Evolutionary conservation across 2,329 filamentous ascomycete genomes (phyloP).

Genomic region (Alternaria burnsii): DNA sequence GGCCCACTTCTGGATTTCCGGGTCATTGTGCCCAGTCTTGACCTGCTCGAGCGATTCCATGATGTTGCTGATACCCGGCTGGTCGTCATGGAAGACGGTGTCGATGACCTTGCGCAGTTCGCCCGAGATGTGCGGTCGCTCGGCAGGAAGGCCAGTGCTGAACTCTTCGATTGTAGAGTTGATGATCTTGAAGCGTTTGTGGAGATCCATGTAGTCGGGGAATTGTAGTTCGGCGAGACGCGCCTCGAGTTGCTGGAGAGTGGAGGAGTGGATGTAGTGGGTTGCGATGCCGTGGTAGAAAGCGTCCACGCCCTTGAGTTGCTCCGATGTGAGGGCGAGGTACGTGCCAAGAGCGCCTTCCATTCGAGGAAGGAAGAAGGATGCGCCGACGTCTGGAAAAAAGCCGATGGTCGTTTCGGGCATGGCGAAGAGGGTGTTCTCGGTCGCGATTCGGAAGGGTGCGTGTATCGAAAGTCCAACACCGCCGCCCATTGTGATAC

Average conservation of each 20-base stretch:
- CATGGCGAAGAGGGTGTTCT: constrained; percentile 96
- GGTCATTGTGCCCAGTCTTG: constrained; percentile 45
- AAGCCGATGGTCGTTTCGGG: constrained; percentile 98
- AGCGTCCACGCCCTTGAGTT: constrained; percentile 80
- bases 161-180: constrained; percentile 93
- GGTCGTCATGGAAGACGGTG: constrained; percentile 61
- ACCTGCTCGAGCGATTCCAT: constrained; percentile 68
- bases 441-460: constrained; percentile 94
- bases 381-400: constrained; percentile 97
- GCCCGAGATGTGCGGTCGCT: constrained; percentile 64
- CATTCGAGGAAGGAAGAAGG: constrained; percentile 93
- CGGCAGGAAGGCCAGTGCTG: constrained; percentile 80
- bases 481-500: constrained; percentile 97
- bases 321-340: constrained; percentile 88
- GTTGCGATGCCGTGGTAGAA: constrained; percentile 94
- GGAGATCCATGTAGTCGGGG: constrained; percentile 73
- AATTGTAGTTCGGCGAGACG: constrained; percentile 91
- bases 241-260: constrained; percentile 79
- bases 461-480: constrained; percentile 94
- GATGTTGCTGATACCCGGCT: constrained; percentile 74
- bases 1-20: constrained; percentile 74
- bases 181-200: constrained; percentile 74
- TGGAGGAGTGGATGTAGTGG: constrained; percentile 93
- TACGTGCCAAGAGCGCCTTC: constrained; percentile 89
- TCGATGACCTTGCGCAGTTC: constrained; percentile 82